These are phyloP conservation scores for Leccinum subrobustum DNA, from an alignment of 1,284 basidiomycete genomes.

Conservation along the genomic window DNA sequence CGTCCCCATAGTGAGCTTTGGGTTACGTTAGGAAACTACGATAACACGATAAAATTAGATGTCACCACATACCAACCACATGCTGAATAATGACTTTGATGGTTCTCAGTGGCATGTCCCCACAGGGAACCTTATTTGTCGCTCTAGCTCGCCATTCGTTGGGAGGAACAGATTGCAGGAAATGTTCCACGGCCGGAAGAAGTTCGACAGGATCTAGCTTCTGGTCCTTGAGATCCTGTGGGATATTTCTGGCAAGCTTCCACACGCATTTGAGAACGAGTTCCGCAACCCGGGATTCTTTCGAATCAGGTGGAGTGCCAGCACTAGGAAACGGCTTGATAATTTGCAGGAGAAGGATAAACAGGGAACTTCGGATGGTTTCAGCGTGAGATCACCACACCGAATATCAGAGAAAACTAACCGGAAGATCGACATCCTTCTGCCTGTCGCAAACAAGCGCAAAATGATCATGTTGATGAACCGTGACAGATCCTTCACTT, in stretches of 20 bases:
- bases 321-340: constrained; percentile 82
- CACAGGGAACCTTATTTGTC: constrained; percentile 88
- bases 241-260: constrained; percentile 95
- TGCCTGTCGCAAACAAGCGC: constrained; percentile 87
- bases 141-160: constrained; percentile 94
- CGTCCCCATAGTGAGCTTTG: constrained; percentile 75
- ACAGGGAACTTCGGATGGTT: constrained; percentile 56
- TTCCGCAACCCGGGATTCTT: constrained; percentile 90
- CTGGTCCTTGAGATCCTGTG: constrained; percentile 82
- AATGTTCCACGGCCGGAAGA: constrained; percentile 93
- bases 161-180: constrained; percentile 90
- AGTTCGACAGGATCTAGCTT: constrained; percentile 85
- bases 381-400: constrained; percentile 6
- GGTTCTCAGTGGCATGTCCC: constrained; percentile 95
- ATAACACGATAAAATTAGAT: constrained; percentile 5
- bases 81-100: constrained; percentile 98
- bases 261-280: constrained; percentile 97
- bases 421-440: constrained; percentile 92
- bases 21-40: constrained; percentile 24
- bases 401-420: constrained; percentile 38
- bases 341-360: constrained; percentile 84
- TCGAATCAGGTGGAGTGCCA: constrained; percentile 65
- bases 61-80: constrained; percentile 73
- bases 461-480: constrained; percentile 99
- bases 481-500: constrained; percentile 86